These are phyloP conservation scores for Fusarium poae DNA, from an alignment of 2,329 filamentous ascomycete genomes.

Conservation along the genomic window DNA sequence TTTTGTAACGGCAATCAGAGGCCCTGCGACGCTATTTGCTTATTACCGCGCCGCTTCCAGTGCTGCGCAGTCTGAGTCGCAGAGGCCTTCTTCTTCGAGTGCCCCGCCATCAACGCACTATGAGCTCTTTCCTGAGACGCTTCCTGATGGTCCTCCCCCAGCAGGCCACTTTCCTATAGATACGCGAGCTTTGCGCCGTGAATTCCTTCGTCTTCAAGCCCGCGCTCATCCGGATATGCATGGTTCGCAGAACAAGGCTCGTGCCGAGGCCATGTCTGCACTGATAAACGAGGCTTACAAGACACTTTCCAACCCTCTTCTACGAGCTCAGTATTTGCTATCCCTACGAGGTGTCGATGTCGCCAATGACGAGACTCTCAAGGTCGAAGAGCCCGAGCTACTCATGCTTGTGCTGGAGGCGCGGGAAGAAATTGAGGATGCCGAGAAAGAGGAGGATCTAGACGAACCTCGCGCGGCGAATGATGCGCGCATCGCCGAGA, in stretches of 20 bases:
- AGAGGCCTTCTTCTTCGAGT: constrained; percentile 18
- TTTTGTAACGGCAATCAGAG: constrained; percentile 11
- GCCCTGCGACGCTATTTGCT: constrained; percentile 1
- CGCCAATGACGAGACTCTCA: constrained; percentile 80
- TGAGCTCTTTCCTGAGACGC: constrained; percentile 85
- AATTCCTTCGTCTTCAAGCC: constrained; percentile 88
- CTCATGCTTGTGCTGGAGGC: constrained; percentile 85
- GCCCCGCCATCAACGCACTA: constrained; percentile 73
- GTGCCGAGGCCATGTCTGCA: constrained; percentile 82
- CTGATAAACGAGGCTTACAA: constrained; percentile 93
- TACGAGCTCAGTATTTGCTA: constrained; percentile 90
- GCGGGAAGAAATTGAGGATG: constrained; percentile 80
- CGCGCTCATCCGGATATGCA: constrained; percentile 80
- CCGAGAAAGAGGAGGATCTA: constrained; percentile 74
- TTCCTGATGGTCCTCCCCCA: constrained; percentile 84
- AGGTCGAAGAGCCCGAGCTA: constrained; percentile 75
- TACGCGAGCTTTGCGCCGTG: constrained; percentile 76
- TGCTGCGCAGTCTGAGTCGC: constrained; percentile 25
- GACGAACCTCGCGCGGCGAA: constrained; percentile 73
- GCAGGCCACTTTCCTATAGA: constrained; percentile 81
- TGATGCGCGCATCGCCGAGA: constrained; percentile 72
- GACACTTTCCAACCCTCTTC: constrained; percentile 82
- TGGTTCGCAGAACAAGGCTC: constrained; percentile 64
- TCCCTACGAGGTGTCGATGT: constrained; percentile 81
- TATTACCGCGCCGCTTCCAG: constrained; percentile 33